phyloP scores from a whole-genome alignment of 352 stramenopile species.

The Phytophthora sansomeana region DNA sequence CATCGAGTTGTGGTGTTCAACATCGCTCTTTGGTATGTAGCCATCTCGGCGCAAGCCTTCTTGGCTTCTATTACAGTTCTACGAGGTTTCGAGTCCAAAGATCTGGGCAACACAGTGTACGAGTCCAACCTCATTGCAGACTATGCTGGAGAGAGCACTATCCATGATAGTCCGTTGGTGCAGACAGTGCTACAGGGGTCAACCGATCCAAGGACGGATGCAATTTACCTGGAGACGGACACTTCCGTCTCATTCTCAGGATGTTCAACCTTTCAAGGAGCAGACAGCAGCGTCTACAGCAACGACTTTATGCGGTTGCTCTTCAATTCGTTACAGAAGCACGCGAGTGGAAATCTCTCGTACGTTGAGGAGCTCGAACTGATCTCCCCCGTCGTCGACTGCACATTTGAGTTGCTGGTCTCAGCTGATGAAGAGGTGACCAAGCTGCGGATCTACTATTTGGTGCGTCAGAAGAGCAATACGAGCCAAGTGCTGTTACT shows the following conservation, averaged over 20 bases:
- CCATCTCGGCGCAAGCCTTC: slow-evolving; percentile 24
- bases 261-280: slow-evolving; percentile 13
- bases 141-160: slow-evolving; percentile 30
- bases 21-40: slow-evolving; percentile 34
- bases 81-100: slow-evolving; percentile 27
- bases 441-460: slow-evolving; percentile 35
- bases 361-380: slow-evolving; percentile 36
- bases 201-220: slow-evolving; percentile 34
- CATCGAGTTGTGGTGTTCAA: slow-evolving; percentile 23
- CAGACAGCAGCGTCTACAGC: slow-evolving; percentile 31
- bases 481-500: slow-evolving; percentile 29
- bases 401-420: slow-evolving; percentile 25
- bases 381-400: slow-evolving; percentile 33
- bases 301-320: slow-evolving; percentile 33
- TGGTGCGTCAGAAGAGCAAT: slow-evolving; percentile 21
- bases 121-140: slow-evolving; percentile 32
- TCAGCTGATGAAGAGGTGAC: slow-evolving; percentile 22
- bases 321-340: slow-evolving; percentile 25
- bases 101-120: slow-evolving; percentile 18
- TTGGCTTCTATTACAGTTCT: slow-evolving; percentile 23
- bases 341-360: slow-evolving; percentile 31
- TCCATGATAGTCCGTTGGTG: slow-evolving; percentile 43
- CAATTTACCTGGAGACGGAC: slow-evolving; percentile 41
- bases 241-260: slow-evolving; percentile 9
- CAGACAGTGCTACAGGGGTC: slow-evolving; percentile 24